Conservation (phyloP, 495 filamentous ascomycete genomes). For the Hypoxylon lenormandii region DNA sequence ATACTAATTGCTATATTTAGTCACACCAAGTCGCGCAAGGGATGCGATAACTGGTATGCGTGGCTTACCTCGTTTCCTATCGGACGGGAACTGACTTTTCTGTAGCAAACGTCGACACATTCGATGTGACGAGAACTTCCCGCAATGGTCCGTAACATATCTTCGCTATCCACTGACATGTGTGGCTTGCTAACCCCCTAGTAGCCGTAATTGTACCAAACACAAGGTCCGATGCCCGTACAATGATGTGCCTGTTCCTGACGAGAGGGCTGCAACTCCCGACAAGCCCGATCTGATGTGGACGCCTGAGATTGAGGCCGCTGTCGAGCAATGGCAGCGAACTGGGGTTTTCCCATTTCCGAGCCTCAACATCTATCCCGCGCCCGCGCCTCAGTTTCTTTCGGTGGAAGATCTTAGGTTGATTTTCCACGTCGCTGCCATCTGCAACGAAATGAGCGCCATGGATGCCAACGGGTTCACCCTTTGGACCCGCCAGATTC, state of each 20-base stretch:
- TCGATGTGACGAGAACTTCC: conserved; percentile 95
- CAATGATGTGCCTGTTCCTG: conserved; percentile 79
- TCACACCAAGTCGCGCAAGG: conserved; percentile 98
- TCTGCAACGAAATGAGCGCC: conserved; percentile 82
- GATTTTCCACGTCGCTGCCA: conserved; percentile 88
- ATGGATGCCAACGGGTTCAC: conserved; percentile 83
- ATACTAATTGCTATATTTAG: conserved; percentile 57
- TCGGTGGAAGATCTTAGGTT: conserved; percentile 83
- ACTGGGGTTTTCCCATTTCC: conserved; percentile 90
- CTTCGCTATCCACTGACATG: neutral
- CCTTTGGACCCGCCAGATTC: conserved; percentile 91
- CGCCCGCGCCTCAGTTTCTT: conserved; percentile 72
- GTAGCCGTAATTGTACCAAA: conserved; percentile 95
- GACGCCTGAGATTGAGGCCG: conserved; percentile 81
- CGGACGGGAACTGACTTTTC: conserved; percentile 37
- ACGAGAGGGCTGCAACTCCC: conserved; percentile 72
- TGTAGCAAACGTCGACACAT: conserved; percentile 89
- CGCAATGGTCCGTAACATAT: conserved; percentile 81
- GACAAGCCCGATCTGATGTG: conserved; percentile 83
- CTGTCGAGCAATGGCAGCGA: conserved; percentile 83
- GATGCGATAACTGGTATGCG: conserved; percentile 85
- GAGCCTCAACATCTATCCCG: conserved; percentile 76
- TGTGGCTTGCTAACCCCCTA: conserved; percentile 48
- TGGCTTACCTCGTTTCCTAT: neutral
- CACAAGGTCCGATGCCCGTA: conserved; percentile 98